These are phyloP conservation scores for Pontederia crassipes DNA, from an alignment of 176 grass and related monocot species.

Conservation along the genomic window DNA sequence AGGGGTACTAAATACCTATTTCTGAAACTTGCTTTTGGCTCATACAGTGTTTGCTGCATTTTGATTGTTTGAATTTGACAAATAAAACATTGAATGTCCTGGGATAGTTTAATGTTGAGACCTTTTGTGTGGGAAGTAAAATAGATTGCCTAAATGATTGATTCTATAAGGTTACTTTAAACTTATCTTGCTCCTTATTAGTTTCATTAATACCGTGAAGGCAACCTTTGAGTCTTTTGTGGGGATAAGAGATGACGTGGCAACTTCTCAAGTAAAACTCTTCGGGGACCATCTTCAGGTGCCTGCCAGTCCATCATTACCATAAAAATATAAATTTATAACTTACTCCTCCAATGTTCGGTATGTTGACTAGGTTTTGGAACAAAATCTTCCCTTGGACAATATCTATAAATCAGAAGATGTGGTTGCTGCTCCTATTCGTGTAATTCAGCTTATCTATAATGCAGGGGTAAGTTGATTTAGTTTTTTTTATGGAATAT, in stretches of 20 bases:
- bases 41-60: no score
- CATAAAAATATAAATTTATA: not conserved
- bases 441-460: conserved; percentile 83
- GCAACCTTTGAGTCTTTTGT: conserved; percentile 95
- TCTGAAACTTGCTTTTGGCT: no score
- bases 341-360: conserved; percentile 18
- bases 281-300: conserved; percentile 49
- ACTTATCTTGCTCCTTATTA: not conserved
- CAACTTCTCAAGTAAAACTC: conserved; percentile 96
- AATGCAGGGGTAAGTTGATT: conserved; percentile 69
- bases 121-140: no score
- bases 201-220: conserved; percentile 21
- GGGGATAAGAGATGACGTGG: conserved; percentile 58
- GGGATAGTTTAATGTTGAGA: no score
- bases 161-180: not conserved
- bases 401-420: conserved; percentile 74
- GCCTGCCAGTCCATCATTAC: conserved; percentile 8
- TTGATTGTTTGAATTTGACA: no score
- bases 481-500: not conserved
- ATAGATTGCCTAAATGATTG: not conserved
- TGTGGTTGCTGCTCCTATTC: conserved; percentile 85
- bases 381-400: conserved; percentile 89
- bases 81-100: no score
- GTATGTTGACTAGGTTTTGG: conserved; percentile 49
- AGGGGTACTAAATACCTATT: no score